Evolutionary conservation across 2,329 filamentous ascomycete species (phyloP).

Genomic region (Allantophomopsis cytisporea): DNA sequence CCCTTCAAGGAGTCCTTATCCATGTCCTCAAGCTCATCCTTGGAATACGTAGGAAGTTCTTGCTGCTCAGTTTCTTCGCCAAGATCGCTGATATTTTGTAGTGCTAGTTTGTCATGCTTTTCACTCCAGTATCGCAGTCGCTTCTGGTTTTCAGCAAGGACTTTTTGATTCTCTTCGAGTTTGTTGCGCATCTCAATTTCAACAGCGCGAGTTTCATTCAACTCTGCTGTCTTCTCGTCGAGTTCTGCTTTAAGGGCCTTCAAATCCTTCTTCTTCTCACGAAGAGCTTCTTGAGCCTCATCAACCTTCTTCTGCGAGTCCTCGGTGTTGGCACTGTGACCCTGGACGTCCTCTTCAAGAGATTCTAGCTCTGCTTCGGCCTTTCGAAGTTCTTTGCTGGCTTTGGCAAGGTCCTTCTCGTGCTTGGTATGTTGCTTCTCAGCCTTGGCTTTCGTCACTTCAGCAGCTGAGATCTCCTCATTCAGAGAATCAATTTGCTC

Average conservation of each 20-base stretch:
- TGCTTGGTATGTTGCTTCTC: constrained; percentile 86
- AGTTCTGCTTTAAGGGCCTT: constrained; percentile 69
- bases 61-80: constrained; percentile 37
- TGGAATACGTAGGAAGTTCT: constrained; percentile 66
- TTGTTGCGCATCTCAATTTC: constrained; percentile 99
- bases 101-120: constrained; percentile 68
- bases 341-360: constrained; percentile 65
- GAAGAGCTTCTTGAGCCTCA: constrained; percentile 67
- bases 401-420: constrained; percentile 68
- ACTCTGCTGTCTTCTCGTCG: constrained; percentile 70
- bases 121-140: constrained; percentile 77
- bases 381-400: constrained; percentile 63
- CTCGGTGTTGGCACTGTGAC: constrained; percentile 63
- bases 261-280: constrained; percentile 69
- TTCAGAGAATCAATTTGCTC: constrained; percentile 69
- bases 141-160: constrained; percentile 73
- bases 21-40: constrained; percentile 53
- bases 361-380: constrained; percentile 61
- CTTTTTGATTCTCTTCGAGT: constrained; percentile 91
- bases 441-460: constrained; percentile 81
- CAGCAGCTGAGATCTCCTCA: constrained; percentile 74
- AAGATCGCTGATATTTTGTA: constrained; percentile 71
- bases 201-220: constrained; percentile 76
- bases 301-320: constrained; percentile 62
- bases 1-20: constrained; percentile 51